phyloP scores from a whole-genome alignment of 306 rosid species.

The Luffa aegyptiaca region DNA sequence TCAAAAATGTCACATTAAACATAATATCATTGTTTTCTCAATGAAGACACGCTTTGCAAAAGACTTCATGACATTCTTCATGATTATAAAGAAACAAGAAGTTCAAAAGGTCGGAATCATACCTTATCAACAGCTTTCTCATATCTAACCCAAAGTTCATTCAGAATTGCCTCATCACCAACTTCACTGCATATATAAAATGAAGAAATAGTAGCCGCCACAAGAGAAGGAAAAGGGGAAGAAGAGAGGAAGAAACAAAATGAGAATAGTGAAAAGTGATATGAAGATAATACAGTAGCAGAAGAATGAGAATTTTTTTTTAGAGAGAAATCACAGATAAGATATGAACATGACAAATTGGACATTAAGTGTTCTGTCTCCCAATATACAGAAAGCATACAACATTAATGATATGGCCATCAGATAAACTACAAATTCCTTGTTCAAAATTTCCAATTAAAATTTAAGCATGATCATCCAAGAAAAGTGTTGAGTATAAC shows the following conservation, averaged over 20 bases:
- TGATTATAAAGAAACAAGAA: not conserved
- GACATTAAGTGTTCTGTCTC: not conserved
- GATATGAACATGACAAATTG: not conserved
- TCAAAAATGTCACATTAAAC: not conserved
- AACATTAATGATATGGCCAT: not conserved
- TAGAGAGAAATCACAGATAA: not conserved
- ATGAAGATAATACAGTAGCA: not conserved
- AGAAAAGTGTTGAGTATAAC: not conserved
- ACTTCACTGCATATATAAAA: conserved; percentile 43
- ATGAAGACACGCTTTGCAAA: not conserved
- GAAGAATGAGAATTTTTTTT: not conserved
- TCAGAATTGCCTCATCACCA: conserved; percentile 85
- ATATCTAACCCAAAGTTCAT: conserved; percentile 80
- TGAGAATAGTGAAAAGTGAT: not conserved
- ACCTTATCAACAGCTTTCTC: conserved; percentile 72
- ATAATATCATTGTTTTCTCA: not conserved
- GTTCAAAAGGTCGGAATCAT: conserved; percentile 12
- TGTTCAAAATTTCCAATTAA: not conserved
- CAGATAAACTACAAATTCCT: not conserved
- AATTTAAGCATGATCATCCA: not conserved
- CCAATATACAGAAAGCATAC: not conserved
- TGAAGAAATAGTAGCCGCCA: not conserved
- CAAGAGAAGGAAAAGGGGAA: not conserved
- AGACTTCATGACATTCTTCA: not conserved
- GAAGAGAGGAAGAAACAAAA: not conserved